Evolutionary conservation across 176 grass and related monocot species (phyloP).

Genomic region (Secale cereale): DNA sequence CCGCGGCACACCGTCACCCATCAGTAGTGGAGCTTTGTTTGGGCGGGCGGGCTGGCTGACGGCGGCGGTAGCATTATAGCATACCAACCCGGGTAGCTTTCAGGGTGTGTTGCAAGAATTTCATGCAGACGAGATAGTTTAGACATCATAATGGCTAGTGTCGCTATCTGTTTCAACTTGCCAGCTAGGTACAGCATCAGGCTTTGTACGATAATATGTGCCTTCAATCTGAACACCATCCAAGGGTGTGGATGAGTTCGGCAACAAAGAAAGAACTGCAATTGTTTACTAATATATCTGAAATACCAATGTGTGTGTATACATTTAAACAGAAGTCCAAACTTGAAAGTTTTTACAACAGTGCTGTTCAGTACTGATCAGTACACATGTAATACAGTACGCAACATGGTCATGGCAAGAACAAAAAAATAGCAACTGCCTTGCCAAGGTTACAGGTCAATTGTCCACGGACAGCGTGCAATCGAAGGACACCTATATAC

Average conservation of each 20-base stretch:
- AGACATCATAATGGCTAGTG: too few species aligned
- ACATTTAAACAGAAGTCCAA: neutral
- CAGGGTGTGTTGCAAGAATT: neutral
- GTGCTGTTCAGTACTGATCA: conserved; percentile 1
- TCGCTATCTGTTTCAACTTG: too few species aligned
- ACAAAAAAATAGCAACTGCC: conserved; percentile 49
- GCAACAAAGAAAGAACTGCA: neutral
- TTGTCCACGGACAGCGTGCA: neutral
- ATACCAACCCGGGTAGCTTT: neutral
- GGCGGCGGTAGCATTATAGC: neutral
- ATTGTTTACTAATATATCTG: neutral
- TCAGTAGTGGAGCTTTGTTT: too few species aligned
- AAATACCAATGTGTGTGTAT: neutral
- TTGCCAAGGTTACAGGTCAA: conserved; percentile 29
- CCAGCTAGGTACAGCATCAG: too few species aligned
- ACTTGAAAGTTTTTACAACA: conserved; percentile 13
- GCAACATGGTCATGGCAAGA: conserved; percentile 33
- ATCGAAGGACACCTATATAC: conserved; percentile 1
- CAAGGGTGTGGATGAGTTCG: neutral
- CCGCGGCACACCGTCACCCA: neutral
- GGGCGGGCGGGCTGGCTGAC: too few species aligned
- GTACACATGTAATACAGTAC: conserved; percentile 10
- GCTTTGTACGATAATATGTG: neutral
- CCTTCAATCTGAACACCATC: neutral
- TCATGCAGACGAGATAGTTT: neutral